Percentiles rank a stretch among this genome's conserved stretches.
phyloP scores from a whole-genome alignment of 2,329 filamentous ascomycete species.

The Pezicula carpinea region DNA sequence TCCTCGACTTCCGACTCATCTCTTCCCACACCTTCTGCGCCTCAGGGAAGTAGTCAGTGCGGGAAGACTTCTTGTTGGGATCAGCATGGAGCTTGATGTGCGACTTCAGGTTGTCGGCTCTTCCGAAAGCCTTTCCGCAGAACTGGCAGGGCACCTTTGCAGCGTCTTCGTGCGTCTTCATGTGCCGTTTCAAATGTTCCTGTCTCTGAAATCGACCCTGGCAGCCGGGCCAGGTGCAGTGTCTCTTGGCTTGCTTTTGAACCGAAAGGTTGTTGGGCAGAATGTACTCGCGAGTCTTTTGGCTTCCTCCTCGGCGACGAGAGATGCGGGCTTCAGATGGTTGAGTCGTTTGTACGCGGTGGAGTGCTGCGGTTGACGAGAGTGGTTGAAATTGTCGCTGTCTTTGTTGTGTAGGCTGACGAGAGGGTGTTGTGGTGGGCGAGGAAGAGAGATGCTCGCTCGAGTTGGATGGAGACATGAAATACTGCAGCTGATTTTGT shows the following conservation, averaged over 20 bases:
- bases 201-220: conserved; percentile 41
- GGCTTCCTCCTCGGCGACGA: background rate
- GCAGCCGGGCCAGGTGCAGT: conserved; percentile 37
- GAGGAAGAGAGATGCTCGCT: background rate
- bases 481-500: background rate
- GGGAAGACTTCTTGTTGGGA: conserved; percentile 9
- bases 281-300: background rate
- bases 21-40: conserved; percentile 2
- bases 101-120: conserved; percentile 21
- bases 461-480: background rate
- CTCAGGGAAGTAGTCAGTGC: conserved; percentile 8
- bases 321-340: background rate
- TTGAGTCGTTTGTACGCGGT: background rate
- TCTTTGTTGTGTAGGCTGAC: background rate
- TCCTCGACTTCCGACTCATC: conserved; percentile 5
- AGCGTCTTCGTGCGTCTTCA: conserved; percentile 34
- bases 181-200: conserved; percentile 44
- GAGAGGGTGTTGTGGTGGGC: background rate
- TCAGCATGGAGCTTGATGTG: conserved; percentile 16
- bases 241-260: conserved; percentile 34
- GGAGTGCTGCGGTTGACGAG: background rate
- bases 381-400: conserved; percentile 1
- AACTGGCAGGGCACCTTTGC: conserved; percentile 14
- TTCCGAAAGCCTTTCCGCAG: conserved; percentile 16
- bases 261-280: conserved; percentile 7